Base-by-base conservation (phyloP, 768 basidiomycete genomes). In the Boletus subcaerulescens region DNA sequence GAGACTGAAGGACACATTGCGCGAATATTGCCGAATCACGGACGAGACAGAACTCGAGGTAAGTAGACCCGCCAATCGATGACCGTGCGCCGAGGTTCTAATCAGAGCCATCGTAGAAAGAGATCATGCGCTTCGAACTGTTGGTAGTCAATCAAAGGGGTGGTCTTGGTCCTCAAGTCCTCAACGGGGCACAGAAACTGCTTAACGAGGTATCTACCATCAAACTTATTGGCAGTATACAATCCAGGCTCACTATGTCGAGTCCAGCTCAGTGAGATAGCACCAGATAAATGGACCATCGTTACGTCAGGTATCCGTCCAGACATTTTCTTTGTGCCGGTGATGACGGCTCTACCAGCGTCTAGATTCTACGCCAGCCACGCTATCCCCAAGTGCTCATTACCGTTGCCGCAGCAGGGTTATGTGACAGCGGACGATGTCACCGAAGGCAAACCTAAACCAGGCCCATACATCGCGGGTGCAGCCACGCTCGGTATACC, bases 401-500 rank as follows among this genome's bases (percentile, higher is more conserved):
- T 93, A 18, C 80, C 84, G 3, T 53, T 80, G 3, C 87, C 89
- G 3, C 70, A 70, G 3, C 75, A 73, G 45, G 85, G 84, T 15
- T 75, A 87, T 48, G 80, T 94, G 60, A 93, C 91, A 3, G 85
- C 87, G 8, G 82, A 87, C 69, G 71, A 71, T 50, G 72, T 73
- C 48, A 86, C 87, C 47, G 60, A 69, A 57, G 92, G 93, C 43
- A 95, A 95, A 73, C 93, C 93, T n/a, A 79, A 86, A 64, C 92
- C 93, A 1, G 91, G 82, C 35, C 94, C 94, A 20, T 97, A 95
- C 71, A 73, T 93, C 14, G 81, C 83, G 1, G 93, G 93, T 12
- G 91, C 92, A 38, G 48, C 39, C 15, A 47, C 36, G 7, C 81
- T 86, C 54, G 75, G 73, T n/a, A 77, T 80, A 22, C 74, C 84